Evolutionary conservation across 495 filamentous ascomycete species (phyloP).

Genomic region (Viridothelium virens): DNA sequence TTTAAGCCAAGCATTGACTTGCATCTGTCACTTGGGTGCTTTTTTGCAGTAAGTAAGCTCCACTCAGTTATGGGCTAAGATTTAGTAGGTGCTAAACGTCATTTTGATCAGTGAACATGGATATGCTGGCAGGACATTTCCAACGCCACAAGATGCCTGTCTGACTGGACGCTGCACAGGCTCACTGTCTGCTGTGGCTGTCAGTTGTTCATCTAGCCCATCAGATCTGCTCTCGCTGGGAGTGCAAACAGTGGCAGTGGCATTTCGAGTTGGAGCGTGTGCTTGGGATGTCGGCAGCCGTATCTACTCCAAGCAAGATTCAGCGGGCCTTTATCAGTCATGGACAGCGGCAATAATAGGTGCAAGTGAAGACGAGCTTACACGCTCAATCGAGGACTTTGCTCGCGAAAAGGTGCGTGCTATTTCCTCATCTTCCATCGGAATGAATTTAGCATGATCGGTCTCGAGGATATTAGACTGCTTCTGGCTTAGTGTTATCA

Average conservation of each 20-base stretch:
- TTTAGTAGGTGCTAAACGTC: background rate
- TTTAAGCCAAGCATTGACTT: constrained; percentile 12
- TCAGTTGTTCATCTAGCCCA: constrained; percentile 11
- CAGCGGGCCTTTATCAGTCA: constrained; percentile 12
- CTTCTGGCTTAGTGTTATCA: background rate
- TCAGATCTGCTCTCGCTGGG: constrained; percentile 12
- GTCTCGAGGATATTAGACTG: no score
- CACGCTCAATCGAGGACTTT: constrained; percentile 8
- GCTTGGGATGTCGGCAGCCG: constrained; percentile 21
- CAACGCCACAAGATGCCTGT: background rate
- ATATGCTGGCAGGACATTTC: background rate
- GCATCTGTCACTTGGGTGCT: constrained; percentile 10
- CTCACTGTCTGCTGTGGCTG: constrained; percentile 12
- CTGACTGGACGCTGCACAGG: constrained; percentile 14
- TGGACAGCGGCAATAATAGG: constrained; percentile 23
- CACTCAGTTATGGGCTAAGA: background rate
- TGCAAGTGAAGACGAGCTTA: background rate
- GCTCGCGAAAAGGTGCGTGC: background rate
- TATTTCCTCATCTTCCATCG: background rate
- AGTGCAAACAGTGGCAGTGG: constrained; percentile 9
- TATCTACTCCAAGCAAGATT: background rate
- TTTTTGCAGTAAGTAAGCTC: background rate
- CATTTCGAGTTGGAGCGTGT: constrained; percentile 18
- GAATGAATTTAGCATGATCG: no score
- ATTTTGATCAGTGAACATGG: constrained; percentile 7